phyloP scores from a whole-genome alignment of 768 basidiomycete species.

The Agaricus blazei region DNA sequence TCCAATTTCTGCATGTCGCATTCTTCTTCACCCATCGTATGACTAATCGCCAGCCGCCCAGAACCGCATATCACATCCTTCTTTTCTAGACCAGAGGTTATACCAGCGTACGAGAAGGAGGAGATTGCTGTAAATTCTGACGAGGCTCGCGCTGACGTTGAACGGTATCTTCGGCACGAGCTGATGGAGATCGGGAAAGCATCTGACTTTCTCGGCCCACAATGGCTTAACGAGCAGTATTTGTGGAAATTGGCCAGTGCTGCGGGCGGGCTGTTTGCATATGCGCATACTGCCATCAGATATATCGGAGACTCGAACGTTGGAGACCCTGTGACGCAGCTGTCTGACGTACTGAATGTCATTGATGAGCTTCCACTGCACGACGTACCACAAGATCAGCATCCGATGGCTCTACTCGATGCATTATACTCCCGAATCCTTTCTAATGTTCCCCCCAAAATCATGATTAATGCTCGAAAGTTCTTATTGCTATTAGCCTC shows the following conservation, averaged over 20 bases:
- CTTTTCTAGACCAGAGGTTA: too few species aligned
- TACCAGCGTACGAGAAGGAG: too few species aligned
- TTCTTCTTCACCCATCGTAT: too few species aligned
- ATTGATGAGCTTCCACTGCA: background rate
- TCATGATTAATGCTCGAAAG: background rate
- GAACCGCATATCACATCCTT: too few species aligned
- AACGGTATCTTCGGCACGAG: too few species aligned
- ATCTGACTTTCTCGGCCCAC: background rate
- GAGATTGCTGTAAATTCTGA: too few species aligned
- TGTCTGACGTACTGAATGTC: background rate
- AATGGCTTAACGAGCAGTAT: background rate
- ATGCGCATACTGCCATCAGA: background rate
- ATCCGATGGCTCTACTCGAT: conserved; percentile 8
- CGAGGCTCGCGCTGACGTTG: too few species aligned
- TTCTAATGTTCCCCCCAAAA: background rate
- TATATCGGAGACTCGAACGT: background rate
- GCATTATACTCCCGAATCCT: conserved; percentile 5
- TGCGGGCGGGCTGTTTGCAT: background rate
- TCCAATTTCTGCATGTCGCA: too few species aligned
- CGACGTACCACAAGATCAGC: background rate
- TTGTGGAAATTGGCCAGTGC: background rate
- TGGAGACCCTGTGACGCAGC: background rate
- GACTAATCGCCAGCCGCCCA: too few species aligned
- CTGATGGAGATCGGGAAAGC: too few species aligned
- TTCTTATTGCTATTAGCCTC: background rate